Percentiles rank a stretch among this genome's conserved stretches.
phyloP scores from a whole-genome alignment of 1,284 basidiomycete genomes.

The Leccinum fallax region DNA sequence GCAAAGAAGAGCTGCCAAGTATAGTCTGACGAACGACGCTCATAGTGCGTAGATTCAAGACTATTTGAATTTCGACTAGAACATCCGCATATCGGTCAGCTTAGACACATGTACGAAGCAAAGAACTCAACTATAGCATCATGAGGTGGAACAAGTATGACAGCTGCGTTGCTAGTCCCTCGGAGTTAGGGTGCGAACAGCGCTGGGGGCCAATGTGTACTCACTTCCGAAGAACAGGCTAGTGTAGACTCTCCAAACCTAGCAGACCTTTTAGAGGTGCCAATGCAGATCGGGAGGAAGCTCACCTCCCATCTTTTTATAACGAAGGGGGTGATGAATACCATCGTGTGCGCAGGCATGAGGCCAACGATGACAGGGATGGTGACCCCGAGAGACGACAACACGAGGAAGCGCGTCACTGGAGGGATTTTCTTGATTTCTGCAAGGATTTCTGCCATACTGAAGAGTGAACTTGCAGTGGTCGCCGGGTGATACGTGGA shows the following conservation, averaged over 20 bases:
- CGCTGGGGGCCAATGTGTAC: conserved; percentile 21
- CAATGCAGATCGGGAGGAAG: conserved; percentile 9
- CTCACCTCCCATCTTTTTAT: conserved; percentile 55
- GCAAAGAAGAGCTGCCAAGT: conserved; percentile 74
- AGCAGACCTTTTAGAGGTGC: conserved; percentile 9
- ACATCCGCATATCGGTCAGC: not conserved
- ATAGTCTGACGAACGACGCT: conserved; percentile 64
- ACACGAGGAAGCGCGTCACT: conserved; percentile 75
- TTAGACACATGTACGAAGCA: not conserved
- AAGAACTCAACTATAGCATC: conserved; percentile 71
- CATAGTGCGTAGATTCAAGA: conserved; percentile 66
- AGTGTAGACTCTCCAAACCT: conserved; percentile 80
- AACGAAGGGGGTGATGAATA: conserved; percentile 58
- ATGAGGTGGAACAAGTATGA: conserved; percentile 72
- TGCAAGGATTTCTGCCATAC: conserved; percentile 41
- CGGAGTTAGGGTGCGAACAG: not conserved
- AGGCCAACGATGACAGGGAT: conserved; percentile 62
- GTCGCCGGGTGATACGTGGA: not conserved
- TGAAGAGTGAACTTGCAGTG: not conserved
- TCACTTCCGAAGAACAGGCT: conserved; percentile 79
- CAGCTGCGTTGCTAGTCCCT: conserved; percentile 51
- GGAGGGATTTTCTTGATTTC: conserved; percentile 85
- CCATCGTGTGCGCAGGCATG: conserved; percentile 54
- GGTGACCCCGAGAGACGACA: conserved; percentile 63
- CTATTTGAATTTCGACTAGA: conserved; percentile 62